These are phyloP conservation scores for Podospora didyma DNA, from an alignment of 495 filamentous ascomycete genomes.

Conservation along the genomic window DNA sequence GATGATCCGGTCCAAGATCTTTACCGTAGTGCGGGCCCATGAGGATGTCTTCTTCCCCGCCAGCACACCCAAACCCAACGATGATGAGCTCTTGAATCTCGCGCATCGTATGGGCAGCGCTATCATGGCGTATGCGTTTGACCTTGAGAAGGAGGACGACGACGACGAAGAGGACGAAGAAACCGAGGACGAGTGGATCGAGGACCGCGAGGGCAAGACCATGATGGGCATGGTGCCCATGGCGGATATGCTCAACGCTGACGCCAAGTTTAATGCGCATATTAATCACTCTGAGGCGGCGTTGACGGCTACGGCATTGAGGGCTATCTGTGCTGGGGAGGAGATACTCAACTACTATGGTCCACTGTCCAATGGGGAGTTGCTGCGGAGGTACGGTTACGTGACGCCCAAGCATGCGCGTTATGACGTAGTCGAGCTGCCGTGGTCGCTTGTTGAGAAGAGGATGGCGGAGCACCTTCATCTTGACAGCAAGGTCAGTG, in stretches of 20 bases:
- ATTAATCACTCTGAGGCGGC: slow-evolving; percentile 65
- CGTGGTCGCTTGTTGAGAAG: slow-evolving; percentile 49
- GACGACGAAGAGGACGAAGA: slow-evolving; percentile 53
- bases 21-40: slow-evolving; percentile 50
- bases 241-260: slow-evolving; percentile 89
- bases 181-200: slow-evolving; percentile 56
- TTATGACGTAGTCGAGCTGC: slow-evolving; percentile 80
- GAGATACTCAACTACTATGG: slow-evolving; percentile 94
- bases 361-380: slow-evolving; percentile 72
- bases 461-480: slow-evolving; percentile 40
- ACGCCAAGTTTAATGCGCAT: slow-evolving; percentile 76
- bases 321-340: slow-evolving; percentile 62
- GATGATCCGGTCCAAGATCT: slow-evolving; percentile 58
- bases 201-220: slow-evolving; percentile 60
- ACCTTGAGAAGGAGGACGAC: slow-evolving; percentile 56
- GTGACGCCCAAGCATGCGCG: slow-evolving; percentile 69
- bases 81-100: slow-evolving; percentile 53
- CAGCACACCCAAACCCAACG: slow-evolving; percentile 33
- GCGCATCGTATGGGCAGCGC: slow-evolving; percentile 77
- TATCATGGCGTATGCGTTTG: slow-evolving; percentile 96
- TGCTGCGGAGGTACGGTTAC: slow-evolving; percentile 87
- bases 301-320: slow-evolving; percentile 63
- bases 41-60: slow-evolving; percentile 47
- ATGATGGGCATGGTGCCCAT: slow-evolving; percentile 86
- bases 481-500: slow-evolving; percentile 37